These are phyloP conservation scores for Nakazawaea ambrosiae DNA, from an alignment of 805 yeast genomes.

Conservation along the genomic window DNA sequence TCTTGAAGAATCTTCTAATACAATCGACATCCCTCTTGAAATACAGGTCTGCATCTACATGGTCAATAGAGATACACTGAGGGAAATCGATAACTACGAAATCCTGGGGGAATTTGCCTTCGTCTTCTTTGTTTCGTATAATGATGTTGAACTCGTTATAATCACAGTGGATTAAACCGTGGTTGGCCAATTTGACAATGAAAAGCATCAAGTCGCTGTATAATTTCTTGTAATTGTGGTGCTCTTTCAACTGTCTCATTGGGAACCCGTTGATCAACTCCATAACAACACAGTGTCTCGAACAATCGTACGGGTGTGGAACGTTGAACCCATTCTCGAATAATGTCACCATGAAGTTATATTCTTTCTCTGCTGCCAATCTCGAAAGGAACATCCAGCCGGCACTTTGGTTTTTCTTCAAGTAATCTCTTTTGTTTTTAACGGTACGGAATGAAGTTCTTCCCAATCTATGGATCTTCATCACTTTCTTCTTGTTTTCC, in stretches of 20 bases:
- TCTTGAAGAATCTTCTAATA: conserved; percentile 73
- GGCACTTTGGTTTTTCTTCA: conserved; percentile 62
- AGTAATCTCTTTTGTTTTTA: conserved; percentile 88
- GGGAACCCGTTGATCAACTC: conserved; percentile 85
- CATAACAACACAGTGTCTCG: conserved; percentile 92
- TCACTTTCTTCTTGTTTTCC: conserved; percentile 53
- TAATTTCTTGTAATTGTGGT: conserved; percentile 59
- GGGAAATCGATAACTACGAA: conserved; percentile 97
- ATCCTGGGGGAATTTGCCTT: conserved; percentile 46
- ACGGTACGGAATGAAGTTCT: conserved; percentile 90
- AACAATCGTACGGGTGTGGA: conserved; percentile 82
- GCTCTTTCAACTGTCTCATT: conserved; percentile 75
- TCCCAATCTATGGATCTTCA: conserved; percentile 91
- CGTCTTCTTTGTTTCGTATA: conserved; percentile 56
- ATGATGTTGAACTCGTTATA: conserved; percentile 95
- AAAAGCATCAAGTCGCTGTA: conserved; percentile 86
- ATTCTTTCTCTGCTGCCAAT: conserved; percentile 90
- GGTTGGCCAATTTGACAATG: conserved; percentile 73
- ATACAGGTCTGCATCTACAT: conserved; percentile 78
- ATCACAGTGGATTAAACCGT: conserved; percentile 95
- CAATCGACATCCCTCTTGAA: conserved; percentile 93
- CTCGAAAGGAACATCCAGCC: conserved; percentile 91
- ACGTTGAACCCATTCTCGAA: conserved; percentile 73
- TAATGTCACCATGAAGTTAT: conserved; percentile 75
- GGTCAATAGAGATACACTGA: conserved; percentile 92